A percentile compares a stretch with the other conserved stretches of the same genome.
Evolutionary conservation across 1,284 basidiomycete genomes (phyloP).

Genomic region (Ceratobasidium sp.): DNA sequence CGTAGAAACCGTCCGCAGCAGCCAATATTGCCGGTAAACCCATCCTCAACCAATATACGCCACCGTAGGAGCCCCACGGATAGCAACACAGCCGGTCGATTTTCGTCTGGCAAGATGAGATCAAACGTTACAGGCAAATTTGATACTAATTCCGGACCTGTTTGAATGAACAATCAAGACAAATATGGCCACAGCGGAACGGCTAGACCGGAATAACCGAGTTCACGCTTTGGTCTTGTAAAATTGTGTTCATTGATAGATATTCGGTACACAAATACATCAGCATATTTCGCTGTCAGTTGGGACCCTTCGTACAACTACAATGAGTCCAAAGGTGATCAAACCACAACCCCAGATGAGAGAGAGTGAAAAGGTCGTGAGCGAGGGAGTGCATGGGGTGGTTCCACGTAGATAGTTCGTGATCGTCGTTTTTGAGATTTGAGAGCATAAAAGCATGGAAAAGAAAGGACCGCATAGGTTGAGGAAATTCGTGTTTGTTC

Average conservation of each 20-base stretch:
- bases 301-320: conserved; percentile 39
- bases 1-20: no score
- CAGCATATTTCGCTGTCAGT: conserved; percentile 28
- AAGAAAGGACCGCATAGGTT: conserved; percentile 18
- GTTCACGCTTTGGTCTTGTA: background rate
- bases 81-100: no score
- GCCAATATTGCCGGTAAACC: no score
- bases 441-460: conserved; percentile 10
- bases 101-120: no score
- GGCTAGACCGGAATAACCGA: background rate
- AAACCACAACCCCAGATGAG: conserved; percentile 11
- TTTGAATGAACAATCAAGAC: no score
- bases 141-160: no score
- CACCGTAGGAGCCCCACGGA: no score
- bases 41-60: no score
- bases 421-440: conserved; percentile 15
- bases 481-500: conserved; percentile 7
- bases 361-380: background rate
- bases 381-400: conserved; percentile 3
- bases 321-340: conserved; percentile 36
- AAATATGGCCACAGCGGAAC: background rate
- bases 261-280: conserved; percentile 34
- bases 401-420: conserved; percentile 25
- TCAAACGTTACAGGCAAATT: no score
- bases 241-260: conserved; percentile 31